Base-by-base conservation (phyloP, 768 basidiomycete genomes). In the Zangia roseola region DNA sequence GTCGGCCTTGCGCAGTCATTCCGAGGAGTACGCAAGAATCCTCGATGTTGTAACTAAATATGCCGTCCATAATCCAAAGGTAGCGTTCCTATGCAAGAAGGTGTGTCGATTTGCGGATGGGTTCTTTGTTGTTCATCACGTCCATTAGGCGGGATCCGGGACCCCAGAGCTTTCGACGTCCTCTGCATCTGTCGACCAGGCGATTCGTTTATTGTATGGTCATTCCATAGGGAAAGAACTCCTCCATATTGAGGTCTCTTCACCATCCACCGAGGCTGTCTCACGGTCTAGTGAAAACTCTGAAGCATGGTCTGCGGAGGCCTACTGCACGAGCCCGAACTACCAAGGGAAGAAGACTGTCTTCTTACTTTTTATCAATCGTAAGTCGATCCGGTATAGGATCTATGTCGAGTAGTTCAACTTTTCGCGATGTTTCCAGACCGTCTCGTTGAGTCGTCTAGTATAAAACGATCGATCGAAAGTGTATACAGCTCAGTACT, bases 21-120 rank as follows among this genome's bases (percentile, higher is more conserved):
- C 92, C 2, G 95, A 98, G 56, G 97, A 99, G 63, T 97, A 95
- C 66, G 78, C 83, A 5, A 80, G 91, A 28, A 93, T 98, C 36
- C 75, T 98, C 2, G 91, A 95, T 53, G 90, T 98, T 10, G 75
- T 98, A 23, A 91, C 90, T 3, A 89, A 87, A 53, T 99, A 99
- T 62, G 92, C 97, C 0, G 77, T 94, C 10, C 97, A 99, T 65
- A 98, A 99, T 63, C 82, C 95, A 0, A 81, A 78, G 10, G 82
- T 94, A 4, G 79, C 93, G 0, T 95, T 97, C 70, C 75, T 83
- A 0, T 97, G 94, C 76, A 94, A 90, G 68, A 98, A 97, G 81
- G 92, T 87, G 40, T 39, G 58, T 44, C 5, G 7, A 24, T 1
- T 17, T n/a, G 5, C 30, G 25, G 6, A 9, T 0, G 0, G 6